phyloP scores from a whole-genome alignment of 495 filamentous ascomycete species.

The Elasticomyces elasticus region DNA sequence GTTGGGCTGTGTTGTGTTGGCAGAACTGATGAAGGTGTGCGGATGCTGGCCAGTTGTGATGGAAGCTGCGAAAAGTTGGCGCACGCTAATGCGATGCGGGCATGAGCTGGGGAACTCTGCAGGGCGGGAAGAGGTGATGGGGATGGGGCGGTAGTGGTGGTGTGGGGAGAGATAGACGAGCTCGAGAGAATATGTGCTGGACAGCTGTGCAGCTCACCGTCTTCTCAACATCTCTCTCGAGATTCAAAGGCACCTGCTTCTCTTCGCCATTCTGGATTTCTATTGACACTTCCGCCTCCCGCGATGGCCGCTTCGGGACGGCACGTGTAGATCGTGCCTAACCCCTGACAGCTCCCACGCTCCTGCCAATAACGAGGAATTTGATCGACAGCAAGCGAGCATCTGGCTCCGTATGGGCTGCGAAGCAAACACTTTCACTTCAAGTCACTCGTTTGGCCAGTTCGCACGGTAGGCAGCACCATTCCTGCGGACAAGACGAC shows the following conservation, averaged over 20 bases:
- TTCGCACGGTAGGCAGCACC: no score
- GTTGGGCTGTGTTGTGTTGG: no score
- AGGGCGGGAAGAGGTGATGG: background rate
- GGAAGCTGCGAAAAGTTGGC: background rate
- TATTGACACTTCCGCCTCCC: no score
- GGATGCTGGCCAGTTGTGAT: background rate
- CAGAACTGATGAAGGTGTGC: background rate
- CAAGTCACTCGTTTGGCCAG: conserved; percentile 7
- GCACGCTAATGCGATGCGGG: background rate
- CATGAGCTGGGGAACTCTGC: no score
- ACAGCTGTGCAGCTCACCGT: background rate
- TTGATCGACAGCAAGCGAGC: background rate
- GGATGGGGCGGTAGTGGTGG: background rate
- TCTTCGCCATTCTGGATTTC: no score
- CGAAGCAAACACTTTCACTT: background rate
- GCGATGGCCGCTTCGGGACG: no score
- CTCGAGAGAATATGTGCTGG: background rate
- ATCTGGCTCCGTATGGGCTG: background rate
- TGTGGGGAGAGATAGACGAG: background rate
- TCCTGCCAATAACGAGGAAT: background rate
- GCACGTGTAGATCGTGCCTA: no score
- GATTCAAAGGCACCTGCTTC: background rate
- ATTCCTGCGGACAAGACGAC: no score
- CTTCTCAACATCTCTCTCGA: background rate
- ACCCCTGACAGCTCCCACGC: no score